Percentiles rank a stretch among this genome's conserved stretches.
These are phyloP conservation scores for Phytophthora pinifolia DNA, from an alignment of 352 stramenopile genomes.

Conservation along the genomic window DNA sequence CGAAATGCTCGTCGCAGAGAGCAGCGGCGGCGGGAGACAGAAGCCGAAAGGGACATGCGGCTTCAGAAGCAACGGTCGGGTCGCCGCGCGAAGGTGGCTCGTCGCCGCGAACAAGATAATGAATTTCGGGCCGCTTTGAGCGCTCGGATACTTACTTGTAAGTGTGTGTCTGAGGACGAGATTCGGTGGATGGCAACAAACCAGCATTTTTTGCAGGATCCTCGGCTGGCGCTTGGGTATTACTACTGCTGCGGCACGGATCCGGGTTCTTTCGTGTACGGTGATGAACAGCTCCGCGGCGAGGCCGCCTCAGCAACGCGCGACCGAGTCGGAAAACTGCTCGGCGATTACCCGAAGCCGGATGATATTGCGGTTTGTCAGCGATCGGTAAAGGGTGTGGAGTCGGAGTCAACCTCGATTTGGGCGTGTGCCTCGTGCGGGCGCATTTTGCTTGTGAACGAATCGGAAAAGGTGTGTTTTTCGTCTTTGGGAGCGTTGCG, in stretches of 20 bases:
- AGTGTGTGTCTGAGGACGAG: not conserved
- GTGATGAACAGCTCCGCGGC: constrained; percentile 11
- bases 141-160: not conserved
- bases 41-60: too few relatives aligned
- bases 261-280: constrained; percentile 11
- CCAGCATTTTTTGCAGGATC: constrained; percentile 17
- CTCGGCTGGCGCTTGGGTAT: constrained; percentile 14
- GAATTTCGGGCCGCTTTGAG: not conserved
- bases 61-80: too few relatives aligned
- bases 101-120: not conserved
- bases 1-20: too few relatives aligned
- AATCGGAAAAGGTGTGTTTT: constrained; percentile 6
- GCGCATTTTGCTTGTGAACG: not conserved
- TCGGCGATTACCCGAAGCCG: constrained; percentile 4
- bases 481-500: not conserved
- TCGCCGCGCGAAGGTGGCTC: not conserved
- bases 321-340: not conserved
- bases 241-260: constrained; percentile 20
- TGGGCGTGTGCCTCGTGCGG: constrained; percentile 13
- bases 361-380: constrained; percentile 3
- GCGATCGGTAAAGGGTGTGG: not conserved
- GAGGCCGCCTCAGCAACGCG: not conserved
- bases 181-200: constrained; percentile 5
- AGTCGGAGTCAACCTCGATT: not conserved
- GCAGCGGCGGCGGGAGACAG: too few relatives aligned